Conservation (phyloP, 495 filamentous ascomycete species). For the Corynascus novoguineensis region DNA sequence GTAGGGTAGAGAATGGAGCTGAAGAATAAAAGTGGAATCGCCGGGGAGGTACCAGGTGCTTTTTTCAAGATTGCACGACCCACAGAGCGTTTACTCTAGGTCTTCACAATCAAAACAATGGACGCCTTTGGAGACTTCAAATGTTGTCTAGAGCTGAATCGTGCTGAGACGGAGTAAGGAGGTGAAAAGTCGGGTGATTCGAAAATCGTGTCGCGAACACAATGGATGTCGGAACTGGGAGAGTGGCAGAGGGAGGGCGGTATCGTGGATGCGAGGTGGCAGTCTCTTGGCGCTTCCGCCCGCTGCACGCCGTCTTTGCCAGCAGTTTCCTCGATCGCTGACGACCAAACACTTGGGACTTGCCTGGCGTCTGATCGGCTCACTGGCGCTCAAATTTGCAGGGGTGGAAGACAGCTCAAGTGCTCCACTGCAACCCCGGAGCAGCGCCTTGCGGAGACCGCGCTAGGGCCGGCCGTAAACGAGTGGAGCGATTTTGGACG, state of each 20-base stretch:
- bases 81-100: slow-evolving; percentile 10
- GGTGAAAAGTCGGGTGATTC: not conserved
- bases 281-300: not conserved
- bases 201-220: not conserved
- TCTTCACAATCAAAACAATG: slow-evolving; percentile 5
- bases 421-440: slow-evolving; percentile 8
- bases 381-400: not conserved
- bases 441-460: slow-evolving; percentile 7
- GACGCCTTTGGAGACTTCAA: not conserved
- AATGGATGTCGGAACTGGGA: not conserved
- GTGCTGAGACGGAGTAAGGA: not conserved
- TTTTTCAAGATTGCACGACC: not conserved
- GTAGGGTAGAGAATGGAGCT: too few species aligned
- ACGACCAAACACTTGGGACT: not conserved
- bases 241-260: not conserved
- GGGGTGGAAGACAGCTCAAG: not conserved
- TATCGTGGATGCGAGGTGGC: not conserved
- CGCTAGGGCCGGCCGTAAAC: slow-evolving; percentile 9
- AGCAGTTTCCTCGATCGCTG: not conserved
- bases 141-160: not conserved
- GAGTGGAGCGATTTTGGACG: slow-evolving; percentile 4
- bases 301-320: not conserved
- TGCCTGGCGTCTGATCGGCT: slow-evolving; percentile 1
- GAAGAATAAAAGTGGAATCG: slow-evolving; percentile 4
- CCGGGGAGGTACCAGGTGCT: slow-evolving; percentile 1